Evolutionary conservation across 495 filamentous ascomycete genomes (phyloP).

Genomic region (Xylaria scruposa): DNA sequence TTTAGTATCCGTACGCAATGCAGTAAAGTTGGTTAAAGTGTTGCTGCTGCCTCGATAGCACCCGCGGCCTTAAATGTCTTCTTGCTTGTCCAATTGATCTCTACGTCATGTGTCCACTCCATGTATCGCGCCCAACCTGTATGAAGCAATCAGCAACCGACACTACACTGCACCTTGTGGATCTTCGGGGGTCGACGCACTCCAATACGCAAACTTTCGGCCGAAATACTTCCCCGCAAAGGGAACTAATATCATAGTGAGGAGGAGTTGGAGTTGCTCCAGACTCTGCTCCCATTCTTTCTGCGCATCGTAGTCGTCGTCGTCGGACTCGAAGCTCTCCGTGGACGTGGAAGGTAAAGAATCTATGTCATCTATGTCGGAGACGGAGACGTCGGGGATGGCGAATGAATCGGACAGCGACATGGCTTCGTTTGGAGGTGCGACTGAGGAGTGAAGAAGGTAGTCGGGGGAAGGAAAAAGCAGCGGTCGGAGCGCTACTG

Average conservation of each 20-base stretch:
- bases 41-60: constrained; percentile 72
- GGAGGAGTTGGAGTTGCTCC: constrained; percentile 87
- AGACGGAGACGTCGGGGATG: constrained; percentile 48
- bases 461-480: constrained; percentile 13
- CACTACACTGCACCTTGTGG: background rate
- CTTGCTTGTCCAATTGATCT: constrained; percentile 59
- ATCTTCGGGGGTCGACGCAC: constrained; percentile 57
- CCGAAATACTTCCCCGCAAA: constrained; percentile 94
- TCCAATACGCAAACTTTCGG: constrained; percentile 93
- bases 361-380: constrained; percentile 72
- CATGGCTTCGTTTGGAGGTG: constrained; percentile 33
- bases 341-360: constrained; percentile 79
- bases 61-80: constrained; percentile 68
- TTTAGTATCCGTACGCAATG: background rate
- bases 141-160: background rate
- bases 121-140: constrained; percentile 64
- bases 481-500: constrained; percentile 40
- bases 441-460: background rate
- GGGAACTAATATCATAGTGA: constrained; percentile 93
- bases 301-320: constrained; percentile 80
- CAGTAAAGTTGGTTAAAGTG: constrained; percentile 57
- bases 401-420: constrained; percentile 53
- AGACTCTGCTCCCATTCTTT: constrained; percentile 91
- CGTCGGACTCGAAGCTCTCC: constrained; percentile 62
- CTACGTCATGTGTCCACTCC: constrained; percentile 63